Conservation (phyloP, 2,329 filamentous ascomycete species). For the Cercospora sp. region DNA sequence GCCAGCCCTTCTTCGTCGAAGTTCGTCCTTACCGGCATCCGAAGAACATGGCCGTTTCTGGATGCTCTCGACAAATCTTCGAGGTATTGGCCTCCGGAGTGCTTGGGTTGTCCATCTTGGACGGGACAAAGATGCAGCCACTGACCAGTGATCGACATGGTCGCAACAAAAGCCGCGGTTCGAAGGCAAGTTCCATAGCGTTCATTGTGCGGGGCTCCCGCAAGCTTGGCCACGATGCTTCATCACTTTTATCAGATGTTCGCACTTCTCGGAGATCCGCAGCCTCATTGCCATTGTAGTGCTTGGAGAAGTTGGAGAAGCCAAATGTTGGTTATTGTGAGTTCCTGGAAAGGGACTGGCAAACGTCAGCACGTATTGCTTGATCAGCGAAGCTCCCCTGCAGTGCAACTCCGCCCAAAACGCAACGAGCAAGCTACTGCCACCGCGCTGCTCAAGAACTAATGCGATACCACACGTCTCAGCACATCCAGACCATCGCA, state of each 20-base stretch:
- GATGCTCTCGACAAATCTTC: neutral
- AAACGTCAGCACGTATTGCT: neutral
- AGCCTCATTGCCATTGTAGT: no score
- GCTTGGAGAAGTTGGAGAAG: no score
- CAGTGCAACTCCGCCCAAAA: neutral
- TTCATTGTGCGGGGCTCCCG: neutral
- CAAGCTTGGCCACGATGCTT: neutral
- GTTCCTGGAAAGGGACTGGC: neutral
- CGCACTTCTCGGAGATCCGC: neutral
- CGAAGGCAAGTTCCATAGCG: neutral
- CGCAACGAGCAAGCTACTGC: neutral
- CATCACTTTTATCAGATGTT: neutral
- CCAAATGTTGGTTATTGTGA: no score
- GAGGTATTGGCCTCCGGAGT: neutral
- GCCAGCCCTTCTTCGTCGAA: neutral
- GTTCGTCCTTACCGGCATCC: neutral
- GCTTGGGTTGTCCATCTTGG: neutral
- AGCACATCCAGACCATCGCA: neutral
- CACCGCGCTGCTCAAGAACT: neutral
- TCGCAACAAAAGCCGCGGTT: neutral
- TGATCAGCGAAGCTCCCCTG: neutral
- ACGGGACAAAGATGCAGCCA: neutral
- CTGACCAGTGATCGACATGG: neutral
- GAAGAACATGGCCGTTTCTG: neutral
- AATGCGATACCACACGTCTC: neutral